Evolutionary conservation across 208 protist genomes (phyloP).

Genomic region (Vickermania ingenoplastis): DNA sequence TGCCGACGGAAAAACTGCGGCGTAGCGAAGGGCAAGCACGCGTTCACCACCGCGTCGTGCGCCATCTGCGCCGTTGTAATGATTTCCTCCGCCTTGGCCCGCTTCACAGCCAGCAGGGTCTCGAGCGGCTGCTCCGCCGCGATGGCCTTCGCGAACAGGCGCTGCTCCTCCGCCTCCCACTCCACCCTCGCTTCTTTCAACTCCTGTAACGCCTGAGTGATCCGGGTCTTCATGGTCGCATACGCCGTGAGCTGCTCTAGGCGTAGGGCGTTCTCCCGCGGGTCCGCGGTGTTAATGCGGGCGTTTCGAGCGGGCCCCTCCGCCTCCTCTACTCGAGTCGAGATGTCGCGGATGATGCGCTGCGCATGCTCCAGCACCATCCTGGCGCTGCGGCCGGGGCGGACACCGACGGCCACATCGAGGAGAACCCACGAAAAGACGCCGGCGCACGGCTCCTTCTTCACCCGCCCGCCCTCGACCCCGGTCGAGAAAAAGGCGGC

Average conservation of each 20-base stretch:
- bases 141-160: conserved; percentile 34
- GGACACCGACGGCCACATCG: conserved; percentile 73
- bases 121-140: conserved; percentile 26
- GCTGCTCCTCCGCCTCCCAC: conserved; percentile 60
- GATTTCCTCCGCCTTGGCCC: conserved; percentile 46
- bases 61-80: conserved; percentile 53
- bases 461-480: conserved; percentile 40
- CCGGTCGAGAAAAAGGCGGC: conserved; percentile 38
- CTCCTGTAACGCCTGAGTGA: conserved; percentile 30
- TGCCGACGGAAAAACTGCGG: conserved; percentile 81
- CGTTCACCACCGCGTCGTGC: conserved; percentile 57
- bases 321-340: conserved; percentile 50
- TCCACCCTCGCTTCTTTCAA: conserved; percentile 19
- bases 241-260: conserved; percentile 47
- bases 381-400: conserved; percentile 45
- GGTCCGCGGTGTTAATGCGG: neutral
- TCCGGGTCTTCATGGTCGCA: conserved; percentile 51
- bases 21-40: conserved; percentile 63
- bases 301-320: conserved; percentile 7
- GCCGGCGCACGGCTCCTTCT: conserved; percentile 30
- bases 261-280: conserved; percentile 1
- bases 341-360: conserved; percentile 28
- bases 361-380: conserved; percentile 72
- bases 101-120: conserved; percentile 53
- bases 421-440: conserved; percentile 52